These are phyloP conservation scores for Myotisia sp. DNA, from an alignment of 2,329 filamentous ascomycete genomes.

Conservation along the genomic window DNA sequence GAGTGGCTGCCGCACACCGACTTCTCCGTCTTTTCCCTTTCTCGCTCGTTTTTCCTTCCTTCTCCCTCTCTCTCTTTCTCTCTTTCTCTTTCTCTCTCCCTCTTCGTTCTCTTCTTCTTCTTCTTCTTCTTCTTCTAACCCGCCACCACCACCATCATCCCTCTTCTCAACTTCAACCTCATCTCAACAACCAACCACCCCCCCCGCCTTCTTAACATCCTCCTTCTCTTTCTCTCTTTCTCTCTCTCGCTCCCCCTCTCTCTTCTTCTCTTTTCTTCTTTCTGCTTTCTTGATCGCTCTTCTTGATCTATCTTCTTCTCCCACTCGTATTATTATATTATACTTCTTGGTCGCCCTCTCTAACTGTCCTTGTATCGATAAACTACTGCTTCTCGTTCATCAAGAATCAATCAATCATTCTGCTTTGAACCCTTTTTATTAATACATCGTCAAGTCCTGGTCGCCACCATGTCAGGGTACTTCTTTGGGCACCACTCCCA, in stretches of 20 bases:
- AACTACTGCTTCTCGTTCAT: no score
- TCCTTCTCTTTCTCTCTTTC: slow-evolving; percentile 13
- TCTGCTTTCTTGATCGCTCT: not conserved
- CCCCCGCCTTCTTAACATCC: slow-evolving; percentile 15
- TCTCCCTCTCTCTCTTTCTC: slow-evolving; percentile 14
- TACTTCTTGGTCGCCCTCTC: no score
- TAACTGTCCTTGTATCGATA: no score
- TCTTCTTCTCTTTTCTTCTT: not conserved
- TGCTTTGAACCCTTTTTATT: no score
- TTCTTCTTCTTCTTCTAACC: slow-evolving; percentile 14
- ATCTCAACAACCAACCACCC: slow-evolving; percentile 13
- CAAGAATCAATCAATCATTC: no score
- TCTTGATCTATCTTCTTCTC: not conserved
- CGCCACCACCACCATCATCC: slow-evolving; percentile 14
- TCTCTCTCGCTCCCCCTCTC: slow-evolving; percentile 7
- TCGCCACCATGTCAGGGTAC: slow-evolving; percentile 5
- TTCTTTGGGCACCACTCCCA: slow-evolving; percentile 19
- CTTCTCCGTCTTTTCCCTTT: slow-evolving; percentile 8
- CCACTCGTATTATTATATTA: not conserved
- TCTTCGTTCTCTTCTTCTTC: slow-evolving; percentile 12
- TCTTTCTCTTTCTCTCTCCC: slow-evolving; percentile 12
- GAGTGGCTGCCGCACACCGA: no score
- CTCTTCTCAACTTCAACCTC: slow-evolving; percentile 10
- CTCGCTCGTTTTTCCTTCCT: slow-evolving; percentile 12
- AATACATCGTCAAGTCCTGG: no score